phyloP scores from a whole-genome alignment of 2,329 filamentous ascomycete species.

The Ophiosphaerella korrae region DNA sequence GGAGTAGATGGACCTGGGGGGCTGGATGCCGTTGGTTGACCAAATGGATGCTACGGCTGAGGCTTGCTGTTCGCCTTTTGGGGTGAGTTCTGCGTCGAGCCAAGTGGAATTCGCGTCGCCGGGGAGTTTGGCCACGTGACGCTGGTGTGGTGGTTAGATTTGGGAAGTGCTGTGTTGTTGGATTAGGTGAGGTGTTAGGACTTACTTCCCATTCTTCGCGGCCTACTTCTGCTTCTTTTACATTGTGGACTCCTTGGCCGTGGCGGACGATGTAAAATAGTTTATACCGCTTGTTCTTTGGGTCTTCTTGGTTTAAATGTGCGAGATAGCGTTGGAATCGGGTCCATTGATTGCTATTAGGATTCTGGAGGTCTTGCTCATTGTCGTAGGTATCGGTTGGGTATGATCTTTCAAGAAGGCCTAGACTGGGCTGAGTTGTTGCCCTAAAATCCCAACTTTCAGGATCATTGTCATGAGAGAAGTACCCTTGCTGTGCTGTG shows the following conservation, averaged over 20 bases:
- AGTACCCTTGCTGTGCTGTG: conserved; percentile 16
- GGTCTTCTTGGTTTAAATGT: conserved; percentile 54
- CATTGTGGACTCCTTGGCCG: conserved; percentile 67
- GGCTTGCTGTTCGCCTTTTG: conserved; percentile 61
- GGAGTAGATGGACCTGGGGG: conserved; percentile 65
- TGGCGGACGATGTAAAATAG: conserved; percentile 69
- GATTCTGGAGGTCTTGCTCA: conserved; percentile 21
- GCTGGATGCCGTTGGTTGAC: conserved; percentile 53
- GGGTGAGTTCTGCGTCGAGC: conserved; percentile 66
- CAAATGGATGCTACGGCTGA: conserved; percentile 52
- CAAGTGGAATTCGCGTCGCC: conserved; percentile 65
- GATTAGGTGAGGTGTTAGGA: conserved; percentile 4
- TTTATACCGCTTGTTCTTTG: conserved; percentile 61
- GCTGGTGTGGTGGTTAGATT: conserved; percentile 36
- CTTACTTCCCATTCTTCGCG: conserved; percentile 69
- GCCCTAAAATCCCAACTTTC: conserved; percentile 19
- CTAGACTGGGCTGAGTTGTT: conserved; percentile 50
- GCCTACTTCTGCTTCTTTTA: conserved; percentile 66
- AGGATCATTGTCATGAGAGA: conserved; percentile 20
- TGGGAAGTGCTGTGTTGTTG: too few relatives aligned
- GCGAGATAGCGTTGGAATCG: conserved; percentile 62
- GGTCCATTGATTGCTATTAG: conserved; percentile 59
- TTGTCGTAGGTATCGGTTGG: conserved; percentile 51
- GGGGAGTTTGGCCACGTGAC: conserved; percentile 66
- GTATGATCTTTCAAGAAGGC: conserved; percentile 64